Base-by-base conservation (phyloP, 352 stramenopile species). In the Pythium brachiatum region DNA sequence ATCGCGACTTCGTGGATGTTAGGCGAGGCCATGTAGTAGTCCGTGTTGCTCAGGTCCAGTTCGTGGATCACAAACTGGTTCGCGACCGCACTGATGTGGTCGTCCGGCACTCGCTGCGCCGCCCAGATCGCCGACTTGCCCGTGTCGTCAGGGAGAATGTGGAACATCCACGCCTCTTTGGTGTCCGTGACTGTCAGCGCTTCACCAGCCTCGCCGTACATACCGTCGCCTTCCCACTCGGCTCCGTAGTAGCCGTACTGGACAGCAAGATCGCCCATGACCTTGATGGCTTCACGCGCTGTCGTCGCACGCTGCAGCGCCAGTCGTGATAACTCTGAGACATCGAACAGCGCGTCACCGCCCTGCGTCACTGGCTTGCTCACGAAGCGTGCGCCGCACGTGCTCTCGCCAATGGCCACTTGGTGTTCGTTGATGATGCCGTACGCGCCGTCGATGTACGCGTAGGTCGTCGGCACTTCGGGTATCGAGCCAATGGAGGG, bases 31-130 rank as follows among this genome's bases (percentile, higher is more conserved):
- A 98, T 73, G 54, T 97, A 98, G 60, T 87, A 78, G n/a, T 89
- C 74, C 7, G 79, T 68, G 50, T 96, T 69, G 51, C 59, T 81
- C 50, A 88, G 60, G 68, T 95, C 68, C 27, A 98, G 59, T 57
- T 96, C 69, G 47, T 89, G 88, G 67, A 98, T 97, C 34, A 98
- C 81, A 73, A 98, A 98, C 68, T 96, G 81, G 71, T 98, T 98
- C n/a, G 90, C 92, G 7, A 98, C 84, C 13, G 66, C 85, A 31
- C 70, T 78, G 23, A 92, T 77, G 57, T 97, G 78, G 62, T 89
- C 77, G 38, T 96, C 83, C 0, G 89, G 89, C 5, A 98, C 83
- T 21, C 88, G 85, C 76, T 98, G 90, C 15, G 95, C 95, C n/a
- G 82, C 94, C 94, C 94, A 98, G 53, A 98, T 78, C 5, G 94